These are phyloP conservation scores for Scheffersomyces titani DNA, from an alignment of 1,139 yeast genomes.

Conservation along the genomic window DNA sequence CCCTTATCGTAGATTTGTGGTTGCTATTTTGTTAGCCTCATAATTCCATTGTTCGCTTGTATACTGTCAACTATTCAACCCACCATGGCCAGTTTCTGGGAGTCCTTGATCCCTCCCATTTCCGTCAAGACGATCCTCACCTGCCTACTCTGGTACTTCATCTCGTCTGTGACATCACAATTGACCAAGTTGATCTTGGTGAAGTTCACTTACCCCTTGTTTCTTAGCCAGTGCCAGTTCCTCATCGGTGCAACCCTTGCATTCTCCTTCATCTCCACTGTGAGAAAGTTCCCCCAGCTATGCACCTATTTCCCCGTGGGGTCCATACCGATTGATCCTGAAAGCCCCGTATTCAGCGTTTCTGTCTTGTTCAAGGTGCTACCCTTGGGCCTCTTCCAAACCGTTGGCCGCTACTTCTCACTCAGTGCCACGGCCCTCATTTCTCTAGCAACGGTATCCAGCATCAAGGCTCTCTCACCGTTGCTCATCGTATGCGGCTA, in stretches of 20 bases:
- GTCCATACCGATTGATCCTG: conserved; percentile 25
- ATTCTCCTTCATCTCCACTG: conserved; percentile 20
- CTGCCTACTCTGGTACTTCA: conserved; percentile 47
- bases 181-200: conserved; percentile 44
- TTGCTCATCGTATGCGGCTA: conserved; percentile 38
- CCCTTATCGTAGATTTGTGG: neutral
- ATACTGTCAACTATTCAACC: neutral
- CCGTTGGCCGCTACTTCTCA: conserved; percentile 38
- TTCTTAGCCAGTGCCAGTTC: conserved; percentile 52
- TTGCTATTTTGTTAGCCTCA: neutral
- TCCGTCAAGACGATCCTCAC: conserved; percentile 30
- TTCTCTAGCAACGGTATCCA: conserved; percentile 41
- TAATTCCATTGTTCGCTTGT: neutral
- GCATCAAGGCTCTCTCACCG: conserved; percentile 44
- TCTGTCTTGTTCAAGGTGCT: conserved; percentile 27
- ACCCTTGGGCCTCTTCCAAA: conserved; percentile 43
- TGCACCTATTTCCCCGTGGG: conserved; percentile 30
- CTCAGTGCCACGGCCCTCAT: conserved; percentile 40
- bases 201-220: conserved; percentile 49
- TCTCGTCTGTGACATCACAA: conserved; percentile 51
- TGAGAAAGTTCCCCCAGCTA: conserved; percentile 21
- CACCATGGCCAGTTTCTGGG: neutral
- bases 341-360: conserved; percentile 22
- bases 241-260: conserved; percentile 37
- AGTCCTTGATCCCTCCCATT: conserved; percentile 25